phyloP scores from a whole-genome alignment of 495 filamentous ascomycete species.

The Chaetomium cochliodes region DNA sequence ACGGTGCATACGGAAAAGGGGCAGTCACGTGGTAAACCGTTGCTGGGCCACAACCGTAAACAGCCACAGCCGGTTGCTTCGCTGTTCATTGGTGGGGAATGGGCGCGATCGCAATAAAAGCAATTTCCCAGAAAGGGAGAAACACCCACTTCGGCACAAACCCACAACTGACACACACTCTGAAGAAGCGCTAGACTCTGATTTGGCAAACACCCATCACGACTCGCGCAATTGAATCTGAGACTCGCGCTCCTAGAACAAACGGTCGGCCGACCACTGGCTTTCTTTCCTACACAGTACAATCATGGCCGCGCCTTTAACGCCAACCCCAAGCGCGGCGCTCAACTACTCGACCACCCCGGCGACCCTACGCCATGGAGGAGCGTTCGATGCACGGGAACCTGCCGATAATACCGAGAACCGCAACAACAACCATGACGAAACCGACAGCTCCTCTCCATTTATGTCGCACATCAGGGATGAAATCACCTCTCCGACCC shows the following conservation, averaged over 20 bases:
- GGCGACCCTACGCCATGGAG: conserved; percentile 28
- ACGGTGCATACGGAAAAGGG: background rate
- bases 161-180: conserved; percentile 4
- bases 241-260: background rate
- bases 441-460: conserved; percentile 29
- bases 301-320: conserved; percentile 41
- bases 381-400: conserved; percentile 31
- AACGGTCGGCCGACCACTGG: background rate
- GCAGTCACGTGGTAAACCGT: conserved; percentile 14
- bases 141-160: conserved; percentile 1
- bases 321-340: conserved; percentile 36
- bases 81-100: conserved; percentile 16
- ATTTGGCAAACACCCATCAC: conserved; percentile 4
- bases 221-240: background rate
- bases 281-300: background rate
- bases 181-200: background rate
- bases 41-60: conserved; percentile 33
- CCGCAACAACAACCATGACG: conserved; percentile 20
- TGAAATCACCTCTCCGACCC: conserved; percentile 29
- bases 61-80: conserved; percentile 12
- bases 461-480: conserved; percentile 32
- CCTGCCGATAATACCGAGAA: conserved; percentile 25
- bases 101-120: conserved; percentile 19
- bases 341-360: conserved; percentile 42
- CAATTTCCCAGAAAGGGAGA: conserved; percentile 25